Evolutionary conservation across 441 rosid species (phyloP).

Genomic region (Melastoma candidum): DNA sequence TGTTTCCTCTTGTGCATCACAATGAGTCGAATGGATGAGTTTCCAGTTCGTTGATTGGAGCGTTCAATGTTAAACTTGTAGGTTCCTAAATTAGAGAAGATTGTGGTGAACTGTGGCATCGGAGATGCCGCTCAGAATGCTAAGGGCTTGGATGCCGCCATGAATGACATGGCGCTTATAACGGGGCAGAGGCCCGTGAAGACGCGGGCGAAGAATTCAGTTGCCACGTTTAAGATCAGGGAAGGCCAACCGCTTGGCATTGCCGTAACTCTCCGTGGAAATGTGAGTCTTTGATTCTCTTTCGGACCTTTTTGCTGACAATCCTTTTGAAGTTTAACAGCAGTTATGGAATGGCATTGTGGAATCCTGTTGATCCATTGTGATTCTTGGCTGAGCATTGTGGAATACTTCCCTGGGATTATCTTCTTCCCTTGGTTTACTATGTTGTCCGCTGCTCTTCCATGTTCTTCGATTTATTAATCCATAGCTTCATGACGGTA

Average conservation of each 20-base stretch:
- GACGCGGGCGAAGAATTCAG: slow-evolving; percentile 60
- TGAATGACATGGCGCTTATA: slow-evolving; percentile 71
- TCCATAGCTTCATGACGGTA: too few species aligned
- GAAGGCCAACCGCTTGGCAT: slow-evolving; percentile 87
- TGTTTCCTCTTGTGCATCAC: background rate
- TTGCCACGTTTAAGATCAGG: slow-evolving; percentile 78
- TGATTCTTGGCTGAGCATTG: too few species aligned
- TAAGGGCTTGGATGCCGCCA: slow-evolving; percentile 82
- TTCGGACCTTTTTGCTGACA: too few species aligned
- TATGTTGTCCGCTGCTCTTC: too few species aligned
- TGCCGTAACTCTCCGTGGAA: slow-evolving; percentile 83
- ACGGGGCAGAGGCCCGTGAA: slow-evolving; percentile 87
- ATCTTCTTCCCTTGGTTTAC: too few species aligned
- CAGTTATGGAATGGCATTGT: too few species aligned
- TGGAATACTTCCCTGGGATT: too few species aligned
- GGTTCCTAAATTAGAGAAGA: slow-evolving; percentile 85
- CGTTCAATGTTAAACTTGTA: slow-evolving; percentile 11
- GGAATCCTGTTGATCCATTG: too few species aligned
- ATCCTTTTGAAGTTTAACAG: background rate
- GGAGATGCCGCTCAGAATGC: slow-evolving; percentile 90
- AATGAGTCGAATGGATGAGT: background rate
- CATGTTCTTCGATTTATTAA: too few species aligned
- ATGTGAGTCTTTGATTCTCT: slow-evolving; percentile 29
- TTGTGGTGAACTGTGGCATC: slow-evolving; percentile 89
- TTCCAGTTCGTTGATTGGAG: background rate